Conservation (phyloP, 768 basidiomycete genomes). For the Leccinum subgranulosum region DNA sequence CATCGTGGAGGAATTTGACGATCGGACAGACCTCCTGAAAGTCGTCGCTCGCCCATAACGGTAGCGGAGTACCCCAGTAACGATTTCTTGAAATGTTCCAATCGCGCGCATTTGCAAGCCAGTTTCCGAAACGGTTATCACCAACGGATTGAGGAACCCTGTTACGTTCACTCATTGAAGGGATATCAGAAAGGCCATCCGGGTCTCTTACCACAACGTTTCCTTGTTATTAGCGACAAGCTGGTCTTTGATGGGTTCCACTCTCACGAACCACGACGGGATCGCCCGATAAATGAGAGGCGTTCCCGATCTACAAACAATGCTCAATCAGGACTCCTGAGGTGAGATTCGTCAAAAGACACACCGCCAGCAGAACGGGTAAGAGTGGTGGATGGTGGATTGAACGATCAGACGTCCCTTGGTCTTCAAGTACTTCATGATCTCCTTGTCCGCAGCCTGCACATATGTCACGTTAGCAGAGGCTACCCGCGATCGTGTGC, state of each 20-base stretch:
- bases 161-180: slow-evolving; percentile 2
- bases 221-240: slow-evolving; percentile 87
- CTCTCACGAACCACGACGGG: slow-evolving; percentile 94
- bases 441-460: slow-evolving; percentile 92
- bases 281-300: slow-evolving; percentile 96
- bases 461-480: neutral
- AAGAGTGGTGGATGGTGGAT: slow-evolving; percentile 82
- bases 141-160: slow-evolving; percentile 93
- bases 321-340: neutral
- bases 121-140: slow-evolving; percentile 92
- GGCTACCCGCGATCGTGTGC: neutral
- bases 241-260: slow-evolving; percentile 78
- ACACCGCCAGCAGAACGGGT: slow-evolving; percentile 97
- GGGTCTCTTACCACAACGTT: slow-evolving; percentile 71
- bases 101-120: slow-evolving; percentile 97
- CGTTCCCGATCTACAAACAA: slow-evolving; percentile 70
- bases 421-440: slow-evolving; percentile 85
- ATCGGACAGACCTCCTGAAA: slow-evolving; percentile 60
- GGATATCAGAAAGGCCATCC: neutral
- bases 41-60: slow-evolving; percentile 94
- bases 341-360: neutral
- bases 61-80: slow-evolving; percentile 98
- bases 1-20: neutral
- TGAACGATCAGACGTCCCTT: slow-evolving; percentile 88
- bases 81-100: slow-evolving; percentile 99